A percentile compares a stretch with the other conserved stretches of the same genome.
These are phyloP conservation scores for Tuber aestivum DNA, from an alignment of 495 filamentous ascomycete species.

Conservation along the genomic window DNA sequence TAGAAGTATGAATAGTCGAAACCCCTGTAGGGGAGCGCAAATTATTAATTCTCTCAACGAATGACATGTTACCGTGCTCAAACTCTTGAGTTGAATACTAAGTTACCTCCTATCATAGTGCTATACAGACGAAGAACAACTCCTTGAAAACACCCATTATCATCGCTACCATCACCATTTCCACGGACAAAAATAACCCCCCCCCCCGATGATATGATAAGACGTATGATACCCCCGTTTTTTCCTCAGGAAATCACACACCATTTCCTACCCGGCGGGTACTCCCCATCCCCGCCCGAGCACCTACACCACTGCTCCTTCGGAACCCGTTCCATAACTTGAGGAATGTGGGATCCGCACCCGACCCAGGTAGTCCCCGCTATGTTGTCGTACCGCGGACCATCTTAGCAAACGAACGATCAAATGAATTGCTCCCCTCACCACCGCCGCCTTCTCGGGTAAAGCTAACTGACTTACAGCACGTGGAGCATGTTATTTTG, in stretches of 20 bases:
- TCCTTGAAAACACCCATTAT: neutral
- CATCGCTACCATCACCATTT: neutral
- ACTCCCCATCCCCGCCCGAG: conserved; percentile 27
- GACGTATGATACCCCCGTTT: neutral
- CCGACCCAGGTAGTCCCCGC: conserved; percentile 66
- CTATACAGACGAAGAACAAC: neutral
- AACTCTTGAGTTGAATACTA: neutral
- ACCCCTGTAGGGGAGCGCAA: too few relatives aligned
- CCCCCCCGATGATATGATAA: neutral
- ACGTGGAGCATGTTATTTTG: conserved; percentile 33
- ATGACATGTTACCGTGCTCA: too few relatives aligned
- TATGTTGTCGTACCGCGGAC: conserved; percentile 35
- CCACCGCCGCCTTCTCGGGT: neutral
- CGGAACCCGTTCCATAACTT: conserved; percentile 59
- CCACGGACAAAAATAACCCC: neutral
- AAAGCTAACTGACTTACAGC: conserved; percentile 26
- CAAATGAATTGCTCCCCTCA: neutral
- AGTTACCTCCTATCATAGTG: too few relatives aligned
- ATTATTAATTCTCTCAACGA: too few relatives aligned
- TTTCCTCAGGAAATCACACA: conserved; percentile 19
- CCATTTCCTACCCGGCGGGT: conserved; percentile 16
- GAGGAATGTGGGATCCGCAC: conserved; percentile 63
- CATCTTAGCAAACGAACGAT: conserved; percentile 15
- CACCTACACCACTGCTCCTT: conserved; percentile 56
- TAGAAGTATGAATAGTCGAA: too few relatives aligned